phyloP scores from a whole-genome alignment of 192 early-diverging fungal species.

The Dimargaris cristalligena region DNA sequence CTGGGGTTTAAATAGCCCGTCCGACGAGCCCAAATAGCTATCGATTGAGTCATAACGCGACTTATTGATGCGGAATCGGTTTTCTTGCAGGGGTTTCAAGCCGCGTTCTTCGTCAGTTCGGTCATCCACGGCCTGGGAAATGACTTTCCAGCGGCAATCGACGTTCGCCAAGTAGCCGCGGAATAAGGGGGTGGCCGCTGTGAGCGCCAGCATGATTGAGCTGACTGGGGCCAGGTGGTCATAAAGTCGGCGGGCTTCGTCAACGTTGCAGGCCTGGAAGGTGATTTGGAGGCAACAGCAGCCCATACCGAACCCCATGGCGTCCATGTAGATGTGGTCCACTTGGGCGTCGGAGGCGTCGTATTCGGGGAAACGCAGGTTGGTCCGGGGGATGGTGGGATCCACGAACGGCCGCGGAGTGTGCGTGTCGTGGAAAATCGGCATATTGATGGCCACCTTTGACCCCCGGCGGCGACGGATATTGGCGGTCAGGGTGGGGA shows the following conservation, averaged over 20 bases:
- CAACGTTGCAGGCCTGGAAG: constrained; percentile 84
- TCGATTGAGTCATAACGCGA: constrained; percentile 94
- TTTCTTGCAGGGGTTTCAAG: constrained; percentile 43
- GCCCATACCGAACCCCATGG: constrained; percentile 98
- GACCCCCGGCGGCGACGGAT: constrained; percentile 81
- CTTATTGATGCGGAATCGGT: constrained; percentile 75
- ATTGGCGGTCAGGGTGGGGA: constrained; percentile 85
- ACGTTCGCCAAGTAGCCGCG: constrained; percentile 89
- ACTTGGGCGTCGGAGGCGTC: constrained; percentile 67
- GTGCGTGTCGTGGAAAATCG: constrained; percentile 79
- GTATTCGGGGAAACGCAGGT: constrained; percentile 44
- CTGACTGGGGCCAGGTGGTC: constrained; percentile 85
- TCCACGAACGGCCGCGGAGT: constrained; percentile 81
- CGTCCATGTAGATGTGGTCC: constrained; percentile 95
- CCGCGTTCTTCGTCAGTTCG: constrained; percentile 84
- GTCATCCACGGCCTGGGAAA: constrained; percentile 84
- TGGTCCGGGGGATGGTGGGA: constrained; percentile 43
- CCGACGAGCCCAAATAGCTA: constrained; percentile 58
- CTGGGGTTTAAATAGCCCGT: constrained; percentile 53
- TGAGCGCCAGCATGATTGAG: constrained; percentile 87
- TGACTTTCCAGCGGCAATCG: constrained; percentile 96
- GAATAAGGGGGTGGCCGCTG: constrained; percentile 82
- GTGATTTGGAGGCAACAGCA: constrained; percentile 97
- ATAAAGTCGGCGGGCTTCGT: constrained; percentile 82
- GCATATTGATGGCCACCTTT: constrained; percentile 93